Percentiles rank a stretch among this genome's conserved stretches.
These are phyloP conservation scores for Euclidium syriacum DNA, from an alignment of 345 rosid species.

Conservation along the genomic window DNA sequence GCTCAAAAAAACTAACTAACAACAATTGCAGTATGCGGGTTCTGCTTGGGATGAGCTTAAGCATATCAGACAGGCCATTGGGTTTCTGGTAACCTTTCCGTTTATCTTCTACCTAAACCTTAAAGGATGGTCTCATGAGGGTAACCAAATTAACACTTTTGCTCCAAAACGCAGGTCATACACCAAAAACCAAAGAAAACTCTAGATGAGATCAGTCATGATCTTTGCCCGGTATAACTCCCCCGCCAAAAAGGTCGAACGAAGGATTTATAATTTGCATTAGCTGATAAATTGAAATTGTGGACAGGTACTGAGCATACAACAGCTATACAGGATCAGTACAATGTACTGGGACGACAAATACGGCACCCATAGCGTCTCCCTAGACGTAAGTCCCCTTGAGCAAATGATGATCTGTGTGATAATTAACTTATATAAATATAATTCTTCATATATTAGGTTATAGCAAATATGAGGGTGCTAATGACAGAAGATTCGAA, in stretches of 20 bases:
- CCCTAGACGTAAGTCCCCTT: conserved; percentile 69
- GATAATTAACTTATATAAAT: neutral
- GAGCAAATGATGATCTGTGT: neutral
- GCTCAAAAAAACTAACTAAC: neutral
- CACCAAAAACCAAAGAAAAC: conserved; percentile 94
- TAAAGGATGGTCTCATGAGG: neutral
- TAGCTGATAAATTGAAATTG: neutral
- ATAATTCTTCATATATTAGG: conserved; percentile 34
- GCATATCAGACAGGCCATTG: conserved; percentile 92
- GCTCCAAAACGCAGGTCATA: conserved; percentile 56
- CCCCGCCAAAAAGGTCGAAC: neutral
- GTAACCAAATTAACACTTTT: neutral
- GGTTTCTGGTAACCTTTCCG: conserved; percentile 68
- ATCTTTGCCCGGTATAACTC: conserved; percentile 94
- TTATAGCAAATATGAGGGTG: conserved; percentile 84
- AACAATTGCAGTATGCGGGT: conserved; percentile 71
- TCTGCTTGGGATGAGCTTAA: conserved; percentile 94
- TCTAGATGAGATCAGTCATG: conserved; percentile 85
- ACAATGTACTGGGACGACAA: conserved; percentile 99
- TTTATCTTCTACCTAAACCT: neutral
- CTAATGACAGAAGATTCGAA: conserved; percentile 96
- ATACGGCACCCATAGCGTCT: conserved; percentile 86
- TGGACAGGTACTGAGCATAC: conserved; percentile 77
- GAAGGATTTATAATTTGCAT: neutral
- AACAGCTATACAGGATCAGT: conserved; percentile 82